Conservation (phyloP, 2,329 filamentous ascomycete genomes). For the Arthrobotrys entomopaga region DNA sequence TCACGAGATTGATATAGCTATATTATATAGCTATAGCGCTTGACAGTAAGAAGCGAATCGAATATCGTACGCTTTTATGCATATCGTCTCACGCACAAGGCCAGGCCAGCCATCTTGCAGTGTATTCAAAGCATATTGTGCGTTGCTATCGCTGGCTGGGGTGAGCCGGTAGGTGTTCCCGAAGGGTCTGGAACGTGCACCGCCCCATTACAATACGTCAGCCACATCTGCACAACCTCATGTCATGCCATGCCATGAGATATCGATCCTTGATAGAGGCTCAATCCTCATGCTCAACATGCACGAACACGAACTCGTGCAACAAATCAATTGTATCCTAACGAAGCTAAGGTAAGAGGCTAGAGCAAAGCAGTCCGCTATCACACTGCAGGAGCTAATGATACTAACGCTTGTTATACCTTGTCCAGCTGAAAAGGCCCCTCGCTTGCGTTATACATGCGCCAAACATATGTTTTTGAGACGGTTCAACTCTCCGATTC, state of each 20-base stretch:
- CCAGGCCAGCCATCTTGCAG: slow-evolving; percentile 9
- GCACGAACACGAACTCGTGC: not conserved
- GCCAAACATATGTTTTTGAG: slow-evolving; percentile 33
- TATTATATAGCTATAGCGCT: too few relatives aligned
- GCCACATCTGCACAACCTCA: slow-evolving; percentile 42
- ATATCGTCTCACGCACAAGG: not conserved
- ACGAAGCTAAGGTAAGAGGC: not conserved
- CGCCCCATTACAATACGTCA: slow-evolving; percentile 44
- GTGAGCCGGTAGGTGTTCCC: slow-evolving; percentile 43
- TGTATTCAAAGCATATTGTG: slow-evolving; percentile 2
- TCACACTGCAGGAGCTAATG: slow-evolving; percentile 10
- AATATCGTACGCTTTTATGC: too few relatives aligned
- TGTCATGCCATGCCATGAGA: slow-evolving; percentile 11
- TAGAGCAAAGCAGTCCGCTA: slow-evolving; percentile 3
- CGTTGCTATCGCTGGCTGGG: slow-evolving; percentile 35
- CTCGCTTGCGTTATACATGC: slow-evolving; percentile 28
- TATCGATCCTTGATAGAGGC: slow-evolving; percentile 9
- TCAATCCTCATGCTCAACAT: not conserved
- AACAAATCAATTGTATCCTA: too few relatives aligned
- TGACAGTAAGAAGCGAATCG: too few relatives aligned
- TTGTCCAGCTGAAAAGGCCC: slow-evolving; percentile 45
- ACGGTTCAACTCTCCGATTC: slow-evolving; percentile 1
- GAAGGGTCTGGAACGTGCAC: slow-evolving; percentile 47
- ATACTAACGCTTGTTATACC: slow-evolving; percentile 28
- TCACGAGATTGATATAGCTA: not conserved